These are phyloP conservation scores for Aaosphaeria pasadenensis DNA, from an alignment of 2,329 filamentous ascomycete genomes.

Conservation along the genomic window DNA sequence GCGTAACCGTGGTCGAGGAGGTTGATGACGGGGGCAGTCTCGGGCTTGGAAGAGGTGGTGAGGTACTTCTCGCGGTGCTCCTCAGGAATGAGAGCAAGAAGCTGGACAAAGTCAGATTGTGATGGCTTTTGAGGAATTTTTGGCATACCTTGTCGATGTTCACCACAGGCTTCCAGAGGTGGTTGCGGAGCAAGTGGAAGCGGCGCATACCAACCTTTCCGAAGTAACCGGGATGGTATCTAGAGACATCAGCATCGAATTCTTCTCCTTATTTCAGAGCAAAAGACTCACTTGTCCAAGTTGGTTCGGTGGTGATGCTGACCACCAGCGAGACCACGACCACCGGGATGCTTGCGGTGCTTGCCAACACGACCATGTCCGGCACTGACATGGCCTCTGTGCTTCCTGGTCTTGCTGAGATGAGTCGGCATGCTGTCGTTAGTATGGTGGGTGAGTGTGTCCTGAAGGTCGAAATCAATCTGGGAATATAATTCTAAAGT, in stretches of 20 bases:
- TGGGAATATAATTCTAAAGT: too few species aligned
- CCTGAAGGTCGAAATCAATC: too few species aligned
- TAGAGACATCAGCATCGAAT: not conserved
- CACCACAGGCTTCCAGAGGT: slow-evolving; percentile 98
- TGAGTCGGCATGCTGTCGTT: slow-evolving; percentile 28
- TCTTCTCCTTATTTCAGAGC: slow-evolving; percentile 57
- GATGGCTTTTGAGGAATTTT: too few species aligned
- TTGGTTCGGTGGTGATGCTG: slow-evolving; percentile 93
- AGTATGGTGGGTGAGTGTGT: too few species aligned
- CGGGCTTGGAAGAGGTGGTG: slow-evolving; percentile 64
- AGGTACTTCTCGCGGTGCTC: slow-evolving; percentile 95
- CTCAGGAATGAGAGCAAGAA: slow-evolving; percentile 70
- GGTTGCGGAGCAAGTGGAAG: slow-evolving; percentile 84
- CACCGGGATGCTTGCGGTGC: slow-evolving; percentile 87
- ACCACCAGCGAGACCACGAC: slow-evolving; percentile 87
- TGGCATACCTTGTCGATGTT: slow-evolving; percentile 99
- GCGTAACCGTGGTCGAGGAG: slow-evolving; percentile 96
- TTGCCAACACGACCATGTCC: slow-evolving; percentile 97
- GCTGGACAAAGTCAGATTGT: too few species aligned
- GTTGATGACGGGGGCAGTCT: slow-evolving; percentile 96
- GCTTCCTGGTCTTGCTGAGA: slow-evolving; percentile 31
- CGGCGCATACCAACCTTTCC: slow-evolving; percentile 77
- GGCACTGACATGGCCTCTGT: slow-evolving; percentile 95
- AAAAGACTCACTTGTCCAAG: slow-evolving; percentile 77
- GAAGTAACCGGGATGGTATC: slow-evolving; percentile 92